Base-by-base conservation (phyloP, 441 rosid species). In the Croton setiger region DNA sequence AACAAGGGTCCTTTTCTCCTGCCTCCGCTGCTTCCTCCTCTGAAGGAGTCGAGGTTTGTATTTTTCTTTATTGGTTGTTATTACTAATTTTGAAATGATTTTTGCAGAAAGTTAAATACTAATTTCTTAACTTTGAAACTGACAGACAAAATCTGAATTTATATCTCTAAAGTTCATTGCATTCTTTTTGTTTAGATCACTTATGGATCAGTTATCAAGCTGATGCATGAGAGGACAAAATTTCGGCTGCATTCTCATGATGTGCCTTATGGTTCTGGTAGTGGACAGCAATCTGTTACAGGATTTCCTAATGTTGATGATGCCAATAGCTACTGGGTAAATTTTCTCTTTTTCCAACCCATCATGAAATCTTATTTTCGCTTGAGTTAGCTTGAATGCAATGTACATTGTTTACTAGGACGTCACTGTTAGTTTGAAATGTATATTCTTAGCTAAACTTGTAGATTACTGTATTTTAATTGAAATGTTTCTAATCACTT, bases 251-350 rank as follows among this genome's bases (percentile, higher is more conserved):
- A 92, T 80, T 95, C 99, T 4, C 99, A 95, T 55, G 99, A 95
- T 49, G 99, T 95, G 67, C 99, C 98, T 0, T 95, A 92, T 23
- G 99, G 99, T 45, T 89, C 99, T 23, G 99, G 99, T 18, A 92
- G 98, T 72, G 98, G 98, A 48, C 99, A 95, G 79, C 99, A 95
- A 72, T 95, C 99, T 4, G 98, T 95, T 35, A 95, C 99, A 7
- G 91, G 92, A 53, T 95, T 86, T 74, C 89, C 97, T 7, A 80
- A 76, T 13, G 95, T 89, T 17, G 93, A 88, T 70, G 99, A 95
- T 75, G 72, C 99, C 71, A 95, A 95, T 70, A 90, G 99, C 78
- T 95, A 92, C 75, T 95, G 98, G 98, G 99, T 95, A 89, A 83
- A 55, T 66, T 56, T 75, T 55, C 5, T 4, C 1, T n/a, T 14